phyloP scores from a whole-genome alignment of 495 filamentous ascomycete species.

The Podospora appendiculata region DNA sequence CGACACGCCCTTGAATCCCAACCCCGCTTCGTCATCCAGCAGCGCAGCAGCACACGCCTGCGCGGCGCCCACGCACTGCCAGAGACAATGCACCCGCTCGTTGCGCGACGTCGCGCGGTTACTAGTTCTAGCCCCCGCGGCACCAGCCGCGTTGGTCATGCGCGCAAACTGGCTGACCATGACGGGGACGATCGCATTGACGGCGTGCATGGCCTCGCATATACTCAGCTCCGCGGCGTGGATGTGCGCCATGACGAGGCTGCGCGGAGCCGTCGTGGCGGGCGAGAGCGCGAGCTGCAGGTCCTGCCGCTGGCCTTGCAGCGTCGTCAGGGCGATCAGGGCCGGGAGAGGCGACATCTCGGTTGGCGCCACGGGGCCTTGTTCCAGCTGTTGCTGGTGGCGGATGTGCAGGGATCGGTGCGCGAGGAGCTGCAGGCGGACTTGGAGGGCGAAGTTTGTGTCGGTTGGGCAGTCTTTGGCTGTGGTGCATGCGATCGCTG shows the following conservation, averaged over 20 bases:
- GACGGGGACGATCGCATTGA: constrained; percentile 6
- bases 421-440: constrained; percentile 38
- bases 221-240: background rate
- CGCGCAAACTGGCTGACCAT: no score
- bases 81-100: constrained; percentile 11
- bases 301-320: constrained; percentile 5
- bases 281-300: background rate
- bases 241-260: background rate
- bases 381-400: constrained; percentile 1
- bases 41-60: constrained; percentile 29
- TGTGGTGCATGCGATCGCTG: constrained; percentile 3
- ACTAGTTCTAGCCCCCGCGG: background rate
- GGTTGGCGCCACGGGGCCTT: background rate
- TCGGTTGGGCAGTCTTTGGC: constrained; percentile 31
- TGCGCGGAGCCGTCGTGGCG: background rate
- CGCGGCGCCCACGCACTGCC: constrained; percentile 27
- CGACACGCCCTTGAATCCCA: background rate
- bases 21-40: background rate
- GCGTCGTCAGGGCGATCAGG: background rate
- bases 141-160: no score
- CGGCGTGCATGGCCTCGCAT: constrained; percentile 2
- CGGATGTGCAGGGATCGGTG: constrained; percentile 3
- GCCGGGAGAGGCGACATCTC: background rate
- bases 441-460: constrained; percentile 34
- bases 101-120: background rate